These are phyloP conservation scores for Tuber borchii DNA, from an alignment of 495 filamentous ascomycete genomes.

Conservation along the genomic window DNA sequence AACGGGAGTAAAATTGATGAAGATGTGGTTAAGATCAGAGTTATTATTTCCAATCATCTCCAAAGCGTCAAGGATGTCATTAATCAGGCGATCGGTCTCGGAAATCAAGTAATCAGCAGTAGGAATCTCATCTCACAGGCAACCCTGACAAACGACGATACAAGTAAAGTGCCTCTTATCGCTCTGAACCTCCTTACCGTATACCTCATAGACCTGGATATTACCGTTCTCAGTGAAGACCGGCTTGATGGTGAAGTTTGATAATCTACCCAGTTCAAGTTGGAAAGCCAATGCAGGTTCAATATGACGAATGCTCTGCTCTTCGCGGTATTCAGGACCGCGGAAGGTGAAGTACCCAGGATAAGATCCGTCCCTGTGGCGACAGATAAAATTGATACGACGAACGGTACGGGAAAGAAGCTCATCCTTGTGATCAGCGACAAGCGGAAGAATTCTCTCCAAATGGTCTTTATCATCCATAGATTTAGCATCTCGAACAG, in stretches of 20 bases:
- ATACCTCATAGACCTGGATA: constrained; percentile 95
- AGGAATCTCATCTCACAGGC: constrained; percentile 91
- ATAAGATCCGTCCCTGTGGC: constrained; percentile 87
- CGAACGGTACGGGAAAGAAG: constrained; percentile 72
- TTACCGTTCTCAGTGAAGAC: constrained; percentile 98
- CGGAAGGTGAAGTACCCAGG: constrained; percentile 98
- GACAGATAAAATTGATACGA: constrained; percentile 91
- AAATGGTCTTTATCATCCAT: constrained; percentile 77
- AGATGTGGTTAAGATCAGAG: constrained; percentile 99
- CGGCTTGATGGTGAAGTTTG: constrained; percentile 94
- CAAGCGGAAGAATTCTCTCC: constrained; percentile 61
- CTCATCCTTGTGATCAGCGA: constrained; percentile 76
- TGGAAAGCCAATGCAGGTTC: constrained; percentile 97
- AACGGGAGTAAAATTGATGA: constrained; percentile 95
- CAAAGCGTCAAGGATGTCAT: constrained; percentile 92
- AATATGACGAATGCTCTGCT: constrained; percentile 90
- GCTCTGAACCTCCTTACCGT: constrained; percentile 86
- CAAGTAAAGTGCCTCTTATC: constrained; percentile 98
- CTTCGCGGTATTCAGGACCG: constrained; percentile 80
- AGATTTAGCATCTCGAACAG: constrained; percentile 82
- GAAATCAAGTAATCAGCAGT: constrained; percentile 97
- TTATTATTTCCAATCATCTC: constrained; percentile 99
- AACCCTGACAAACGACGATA: constrained; percentile 82
- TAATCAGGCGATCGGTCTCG: constrained; percentile 91
- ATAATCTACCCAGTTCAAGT: constrained; percentile 84